Conservation (phyloP, 352 stramenopile genomes). For the Globisporangium iwayamae region DNA sequence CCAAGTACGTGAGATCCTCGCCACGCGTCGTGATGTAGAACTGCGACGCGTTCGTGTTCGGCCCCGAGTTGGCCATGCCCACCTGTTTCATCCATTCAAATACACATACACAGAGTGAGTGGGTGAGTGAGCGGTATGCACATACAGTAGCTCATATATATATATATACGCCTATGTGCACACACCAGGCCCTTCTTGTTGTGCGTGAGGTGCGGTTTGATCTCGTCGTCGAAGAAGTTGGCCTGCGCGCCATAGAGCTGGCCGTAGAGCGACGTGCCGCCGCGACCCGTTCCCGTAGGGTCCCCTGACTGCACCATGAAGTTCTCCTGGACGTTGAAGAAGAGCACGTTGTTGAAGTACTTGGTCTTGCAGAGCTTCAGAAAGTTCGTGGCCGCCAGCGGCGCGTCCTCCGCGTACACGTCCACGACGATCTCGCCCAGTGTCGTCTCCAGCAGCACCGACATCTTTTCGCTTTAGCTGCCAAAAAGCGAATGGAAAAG, state of each 20-base stretch:
- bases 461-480: constrained; percentile 53
- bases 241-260: constrained; percentile 86
- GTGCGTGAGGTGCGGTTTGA: constrained; percentile 46
- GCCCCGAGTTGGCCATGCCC: constrained; percentile 81
- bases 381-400: constrained; percentile 89
- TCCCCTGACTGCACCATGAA: constrained; percentile 92
- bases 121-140: not conserved
- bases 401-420: constrained; percentile 83
- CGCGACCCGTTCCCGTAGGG: constrained; percentile 91
- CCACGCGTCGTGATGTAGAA: constrained; percentile 96
- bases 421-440: constrained; percentile 91
- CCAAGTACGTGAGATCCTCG: constrained; percentile 89
- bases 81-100: constrained; percentile 22
- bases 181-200: constrained; percentile 45
- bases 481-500: no score
- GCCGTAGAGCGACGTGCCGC: constrained; percentile 94
- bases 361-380: constrained; percentile 95
- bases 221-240: constrained; percentile 78
- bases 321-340: constrained; percentile 96
- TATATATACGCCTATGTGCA: not conserved
- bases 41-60: constrained; percentile 87
- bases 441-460: constrained; percentile 92
- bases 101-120: not conserved
- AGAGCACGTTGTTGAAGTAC: constrained; percentile 93
- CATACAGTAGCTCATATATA: not conserved